Percentiles rank a stretch among this genome's conserved stretches.
These are phyloP conservation scores for Exserohilum rostratum DNA, from an alignment of 2,329 filamentous ascomycete genomes.

Conservation along the genomic window DNA sequence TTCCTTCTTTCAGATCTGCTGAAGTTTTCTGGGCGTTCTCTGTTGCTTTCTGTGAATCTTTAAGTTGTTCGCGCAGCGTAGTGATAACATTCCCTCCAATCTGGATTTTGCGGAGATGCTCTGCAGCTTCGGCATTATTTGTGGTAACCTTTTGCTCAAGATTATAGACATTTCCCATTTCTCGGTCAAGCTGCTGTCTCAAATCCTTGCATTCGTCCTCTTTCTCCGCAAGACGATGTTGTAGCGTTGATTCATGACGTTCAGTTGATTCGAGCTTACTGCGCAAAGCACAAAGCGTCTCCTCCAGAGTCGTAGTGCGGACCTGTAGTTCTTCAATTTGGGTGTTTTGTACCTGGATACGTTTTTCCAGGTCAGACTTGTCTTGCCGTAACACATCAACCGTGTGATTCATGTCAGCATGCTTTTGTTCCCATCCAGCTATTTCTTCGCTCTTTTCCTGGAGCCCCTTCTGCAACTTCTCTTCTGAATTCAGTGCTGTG, in stretches of 20 bases:
- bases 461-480: slow-evolving; percentile 29
- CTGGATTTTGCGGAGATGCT: slow-evolving; percentile 33
- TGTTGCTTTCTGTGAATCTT: slow-evolving; percentile 26
- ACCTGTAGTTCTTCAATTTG: slow-evolving; percentile 34
- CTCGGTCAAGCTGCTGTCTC: slow-evolving; percentile 27
- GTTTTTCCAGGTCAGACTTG: slow-evolving; percentile 27
- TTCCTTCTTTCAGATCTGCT: slow-evolving; percentile 20
- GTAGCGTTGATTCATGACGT: slow-evolving; percentile 29
- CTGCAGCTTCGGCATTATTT: slow-evolving; percentile 30
- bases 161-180: slow-evolving; percentile 22
- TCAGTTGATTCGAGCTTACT: slow-evolving; percentile 28
- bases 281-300: slow-evolving; percentile 24
- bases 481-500: slow-evolving; percentile 24
- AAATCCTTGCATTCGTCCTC: slow-evolving; percentile 23
- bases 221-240: slow-evolving; percentile 29
- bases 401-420: slow-evolving; percentile 21
- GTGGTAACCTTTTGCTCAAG: slow-evolving; percentile 32
- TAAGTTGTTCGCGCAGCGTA: slow-evolving; percentile 32
- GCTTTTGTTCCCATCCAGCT: slow-evolving; percentile 28
- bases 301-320: slow-evolving; percentile 28
- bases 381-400: slow-evolving; percentile 33
- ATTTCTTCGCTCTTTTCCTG: slow-evolving; percentile 37
- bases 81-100: slow-evolving; percentile 29
- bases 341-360: slow-evolving; percentile 19
- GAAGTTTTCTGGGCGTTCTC: slow-evolving; percentile 32